Evolutionary conservation across 1,284 basidiomycete genomes (phyloP).

Genomic region (Serendipita sp.): DNA sequence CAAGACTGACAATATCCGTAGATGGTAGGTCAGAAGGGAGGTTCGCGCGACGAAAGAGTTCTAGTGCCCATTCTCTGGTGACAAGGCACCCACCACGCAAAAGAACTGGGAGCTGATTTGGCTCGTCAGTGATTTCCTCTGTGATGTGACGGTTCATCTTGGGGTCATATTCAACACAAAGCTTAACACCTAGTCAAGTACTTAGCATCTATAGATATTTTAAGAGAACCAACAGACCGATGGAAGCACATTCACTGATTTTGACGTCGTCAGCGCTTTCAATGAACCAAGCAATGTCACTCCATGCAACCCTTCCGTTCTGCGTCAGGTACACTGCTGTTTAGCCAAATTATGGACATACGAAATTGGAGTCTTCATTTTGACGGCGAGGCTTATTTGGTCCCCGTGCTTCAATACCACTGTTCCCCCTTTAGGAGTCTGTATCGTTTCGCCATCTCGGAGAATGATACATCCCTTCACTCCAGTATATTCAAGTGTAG

Average conservation of each 20-base stretch:
- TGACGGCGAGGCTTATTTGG: no score
- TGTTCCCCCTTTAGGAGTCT: background rate
- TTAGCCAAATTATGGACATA: no score
- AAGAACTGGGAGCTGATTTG: slow-evolving; percentile 1
- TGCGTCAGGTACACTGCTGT: background rate
- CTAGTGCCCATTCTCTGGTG: background rate
- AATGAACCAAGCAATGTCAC: background rate
- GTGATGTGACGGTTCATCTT: background rate
- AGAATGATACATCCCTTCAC: background rate
- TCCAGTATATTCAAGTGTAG: background rate
- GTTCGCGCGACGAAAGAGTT: background rate
- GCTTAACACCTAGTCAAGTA: background rate
- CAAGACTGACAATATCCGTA: background rate
- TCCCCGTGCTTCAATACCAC: background rate
- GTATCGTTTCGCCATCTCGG: background rate
- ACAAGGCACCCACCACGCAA: background rate
- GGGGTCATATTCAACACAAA: background rate
- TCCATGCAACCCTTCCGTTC: background rate
- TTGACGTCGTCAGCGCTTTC: background rate
- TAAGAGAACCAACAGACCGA: background rate
- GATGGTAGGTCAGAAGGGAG: background rate
- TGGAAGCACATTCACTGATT: background rate
- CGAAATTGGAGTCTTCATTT: no score
- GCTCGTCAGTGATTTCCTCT: slow-evolving; percentile 1
- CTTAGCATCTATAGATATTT: background rate